Percentiles rank a stretch among this genome's conserved stretches.
Conservation (phyloP, 2,329 filamentous ascomycete genomes). For the Penicillium sp. region DNA sequence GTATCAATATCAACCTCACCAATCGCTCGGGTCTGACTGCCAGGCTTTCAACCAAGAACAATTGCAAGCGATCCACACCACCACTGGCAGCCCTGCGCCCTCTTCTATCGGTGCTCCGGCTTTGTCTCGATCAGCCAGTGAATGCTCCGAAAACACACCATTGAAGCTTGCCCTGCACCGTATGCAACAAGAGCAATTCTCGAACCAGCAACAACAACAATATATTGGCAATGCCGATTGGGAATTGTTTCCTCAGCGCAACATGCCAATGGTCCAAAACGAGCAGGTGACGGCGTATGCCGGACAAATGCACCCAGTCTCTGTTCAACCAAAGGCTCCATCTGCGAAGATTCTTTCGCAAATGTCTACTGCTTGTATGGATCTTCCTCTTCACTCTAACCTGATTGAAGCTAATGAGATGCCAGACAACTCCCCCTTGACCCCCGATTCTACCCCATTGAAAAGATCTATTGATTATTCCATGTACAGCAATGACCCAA, state of each 20-base stretch:
- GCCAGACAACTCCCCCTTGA: constrained; percentile 53
- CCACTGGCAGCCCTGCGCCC: constrained; percentile 33
- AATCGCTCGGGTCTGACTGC: constrained; percentile 28
- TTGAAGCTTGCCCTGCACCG: constrained; percentile 29
- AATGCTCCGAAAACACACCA: constrained; percentile 22
- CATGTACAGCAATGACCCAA: constrained; percentile 42
- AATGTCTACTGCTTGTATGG: constrained; percentile 54
- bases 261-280: constrained; percentile 22
- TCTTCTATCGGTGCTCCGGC: constrained; percentile 18
- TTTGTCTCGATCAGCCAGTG: constrained; percentile 25
- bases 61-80: constrained; percentile 31
- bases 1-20: constrained; percentile 34
- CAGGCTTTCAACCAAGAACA: constrained; percentile 34
- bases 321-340: constrained; percentile 40
- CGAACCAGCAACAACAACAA: constrained; percentile 25
- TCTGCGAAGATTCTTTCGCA: constrained; percentile 52
- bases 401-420: neutral
- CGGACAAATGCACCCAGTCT: constrained; percentile 35
- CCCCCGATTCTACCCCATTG: constrained; percentile 64
- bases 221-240: constrained; percentile 27
- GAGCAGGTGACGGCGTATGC: constrained; percentile 26
- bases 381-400: no score
- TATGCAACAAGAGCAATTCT: constrained; percentile 33
- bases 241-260: constrained; percentile 28
- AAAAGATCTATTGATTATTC: constrained; percentile 41